phyloP scores from a whole-genome alignment of 129 eudicot genomes.

The Lactuca sativa region DNA sequence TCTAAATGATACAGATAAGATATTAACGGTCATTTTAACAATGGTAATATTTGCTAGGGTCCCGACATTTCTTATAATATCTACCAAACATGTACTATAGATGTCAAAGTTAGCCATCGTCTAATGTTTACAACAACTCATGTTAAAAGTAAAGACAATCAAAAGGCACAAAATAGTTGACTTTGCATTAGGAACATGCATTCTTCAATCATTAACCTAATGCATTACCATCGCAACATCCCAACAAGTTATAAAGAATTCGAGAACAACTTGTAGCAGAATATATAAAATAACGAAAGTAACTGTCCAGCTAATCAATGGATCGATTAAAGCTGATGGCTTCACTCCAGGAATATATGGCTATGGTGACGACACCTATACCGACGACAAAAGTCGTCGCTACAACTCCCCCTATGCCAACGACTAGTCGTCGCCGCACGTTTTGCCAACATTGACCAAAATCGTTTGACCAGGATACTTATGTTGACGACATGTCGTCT shows the following conservation, averaged over 20 bases:
- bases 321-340: no score
- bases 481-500: no score
- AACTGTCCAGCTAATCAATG: neutral
- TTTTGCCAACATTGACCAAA: no score
- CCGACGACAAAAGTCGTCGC: no score
- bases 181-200: constrained; percentile 18
- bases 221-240: constrained; percentile 11
- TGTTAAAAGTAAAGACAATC: neutral
- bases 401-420: no score
- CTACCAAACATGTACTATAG: no score
- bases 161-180: constrained; percentile 6
- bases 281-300: neutral
- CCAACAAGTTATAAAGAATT: neutral
- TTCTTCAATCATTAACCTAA: constrained; percentile 15
- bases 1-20: neutral
- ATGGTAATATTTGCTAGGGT: no score
- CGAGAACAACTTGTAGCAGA: neutral
- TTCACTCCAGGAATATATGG: no score
- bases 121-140: neutral
- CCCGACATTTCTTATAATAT: no score
- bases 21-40: neutral
- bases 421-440: no score
- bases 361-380: no score
- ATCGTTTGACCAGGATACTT: no score
- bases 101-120: neutral